These are phyloP conservation scores for Trichosporon ovoides DNA, from an alignment of 1,284 basidiomycete species.

Conservation along the genomic window DNA sequence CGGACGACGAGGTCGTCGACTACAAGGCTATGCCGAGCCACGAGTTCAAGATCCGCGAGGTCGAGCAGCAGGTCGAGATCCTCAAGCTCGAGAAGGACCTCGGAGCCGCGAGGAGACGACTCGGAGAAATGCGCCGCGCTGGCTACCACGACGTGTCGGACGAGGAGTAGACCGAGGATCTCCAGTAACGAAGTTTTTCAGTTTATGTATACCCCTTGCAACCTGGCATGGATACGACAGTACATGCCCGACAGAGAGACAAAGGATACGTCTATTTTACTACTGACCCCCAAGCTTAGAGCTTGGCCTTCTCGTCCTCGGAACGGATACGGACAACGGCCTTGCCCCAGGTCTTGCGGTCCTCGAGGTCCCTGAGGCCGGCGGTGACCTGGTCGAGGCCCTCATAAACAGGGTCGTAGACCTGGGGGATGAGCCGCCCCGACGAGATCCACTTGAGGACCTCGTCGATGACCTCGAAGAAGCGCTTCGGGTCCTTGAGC, in stretches of 20 bases:
- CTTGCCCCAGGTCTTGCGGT: conserved; percentile 88
- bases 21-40: conserved; percentile 87
- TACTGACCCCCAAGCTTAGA: neutral
- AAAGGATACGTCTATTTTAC: conserved; percentile 7
- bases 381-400: conserved; percentile 54
- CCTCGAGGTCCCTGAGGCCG: conserved; percentile 54
- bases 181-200: neutral
- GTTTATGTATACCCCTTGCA: conserved; percentile 5
- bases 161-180: conserved; percentile 24
- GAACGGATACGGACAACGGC: conserved; percentile 64
- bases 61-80: conserved; percentile 99
- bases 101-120: conserved; percentile 72
- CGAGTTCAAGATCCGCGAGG: conserved; percentile 96
- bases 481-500: conserved; percentile 64
- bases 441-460: conserved; percentile 66
- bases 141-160: conserved; percentile 55
- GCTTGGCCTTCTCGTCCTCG: conserved; percentile 32
- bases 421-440: conserved; percentile 63
- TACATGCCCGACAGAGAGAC: neutral
- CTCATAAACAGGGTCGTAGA: conserved; percentile 65
- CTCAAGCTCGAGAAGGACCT: conserved; percentile 94
- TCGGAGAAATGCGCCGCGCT: conserved; percentile 85
- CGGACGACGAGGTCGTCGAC: conserved; percentile 73
- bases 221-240: neutral
- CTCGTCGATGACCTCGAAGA: conserved; percentile 66